A percentile compares a stretch with the other conserved stretches of the same genome.
phyloP scores from a whole-genome alignment of 257 asterid species.

The Solanum pinnatisectum region DNA sequence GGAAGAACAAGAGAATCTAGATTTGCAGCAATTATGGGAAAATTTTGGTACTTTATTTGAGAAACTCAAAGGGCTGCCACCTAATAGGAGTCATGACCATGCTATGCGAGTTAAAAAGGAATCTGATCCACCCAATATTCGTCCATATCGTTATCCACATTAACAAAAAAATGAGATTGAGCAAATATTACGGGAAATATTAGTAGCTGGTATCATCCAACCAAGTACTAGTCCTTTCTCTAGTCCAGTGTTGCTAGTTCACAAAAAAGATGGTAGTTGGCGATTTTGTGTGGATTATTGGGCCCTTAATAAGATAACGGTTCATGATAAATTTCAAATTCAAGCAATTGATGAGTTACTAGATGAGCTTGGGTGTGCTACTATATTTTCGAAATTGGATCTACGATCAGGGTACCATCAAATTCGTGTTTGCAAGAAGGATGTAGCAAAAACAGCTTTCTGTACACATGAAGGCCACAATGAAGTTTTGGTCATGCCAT shows the following conservation, averaged over 20 bases:
- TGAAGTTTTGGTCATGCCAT: neutral
- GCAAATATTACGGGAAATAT: neutral
- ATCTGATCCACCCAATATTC: neutral
- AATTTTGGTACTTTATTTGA: neutral
- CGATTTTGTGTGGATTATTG: neutral
- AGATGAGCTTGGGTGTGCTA: neutral
- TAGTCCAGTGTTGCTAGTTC: neutral
- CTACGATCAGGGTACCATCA: neutral
- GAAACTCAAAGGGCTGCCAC: neutral
- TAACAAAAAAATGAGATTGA: neutral
- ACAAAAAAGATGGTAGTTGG: neutral
- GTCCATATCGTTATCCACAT: neutral
- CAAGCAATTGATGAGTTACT: neutral
- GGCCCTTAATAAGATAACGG: neutral
- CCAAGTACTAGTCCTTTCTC: neutral
- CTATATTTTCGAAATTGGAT: neutral
- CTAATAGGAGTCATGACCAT: neutral
- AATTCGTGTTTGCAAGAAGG: neutral
- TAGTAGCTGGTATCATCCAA: neutral
- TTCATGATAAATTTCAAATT: neutral
- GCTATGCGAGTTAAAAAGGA: neutral
- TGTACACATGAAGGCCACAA: neutral
- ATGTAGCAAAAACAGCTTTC: neutral
- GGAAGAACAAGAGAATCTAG: neutral
- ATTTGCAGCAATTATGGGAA: neutral